Evolutionary conservation across 2,329 filamentous ascomycete species (phyloP).

Genomic region (Periconia digitata): DNA sequence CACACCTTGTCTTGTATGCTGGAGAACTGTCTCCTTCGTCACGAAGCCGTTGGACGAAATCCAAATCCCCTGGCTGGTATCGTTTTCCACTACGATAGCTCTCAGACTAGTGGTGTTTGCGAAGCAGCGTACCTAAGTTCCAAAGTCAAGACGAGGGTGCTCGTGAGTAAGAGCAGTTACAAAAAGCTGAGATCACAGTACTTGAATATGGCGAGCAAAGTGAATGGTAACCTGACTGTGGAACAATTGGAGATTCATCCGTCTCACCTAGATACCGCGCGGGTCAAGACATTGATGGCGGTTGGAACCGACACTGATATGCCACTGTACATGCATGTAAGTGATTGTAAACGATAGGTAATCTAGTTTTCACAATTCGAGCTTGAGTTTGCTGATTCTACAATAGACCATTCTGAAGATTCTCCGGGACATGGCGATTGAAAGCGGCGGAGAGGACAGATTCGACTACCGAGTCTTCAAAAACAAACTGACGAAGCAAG

Average conservation of each 20-base stretch:
- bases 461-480: conserved; percentile 15
- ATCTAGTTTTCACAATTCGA: neutral
- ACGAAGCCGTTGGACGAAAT: conserved; percentile 44
- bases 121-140: conserved; percentile 19
- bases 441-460: neutral
- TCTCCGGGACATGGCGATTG: conserved; percentile 15
- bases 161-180: conserved; percentile 20
- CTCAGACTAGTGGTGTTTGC: conserved; percentile 12
- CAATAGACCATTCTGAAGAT: too few relatives aligned
- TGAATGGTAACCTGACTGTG: conserved; percentile 9
- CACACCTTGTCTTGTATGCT: conserved; percentile 61
- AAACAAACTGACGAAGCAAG: neutral
- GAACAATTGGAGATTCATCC: conserved; percentile 10
- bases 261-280: conserved; percentile 16
- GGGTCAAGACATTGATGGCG: conserved; percentile 20
- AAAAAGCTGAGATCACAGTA: conserved; percentile 10
- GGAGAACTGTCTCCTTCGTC: conserved; percentile 53
- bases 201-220: conserved; percentile 7
- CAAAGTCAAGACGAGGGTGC: conserved; percentile 11
- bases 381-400: too few relatives aligned
- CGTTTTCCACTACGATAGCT: conserved; percentile 55
- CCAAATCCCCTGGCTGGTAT: conserved; percentile 58
- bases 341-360: conserved; percentile 1
- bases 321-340: conserved; percentile 21
- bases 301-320: conserved; percentile 11